Base-by-base conservation (phyloP, 129 eudicot genomes). In the Sambucus nigra region DNA sequence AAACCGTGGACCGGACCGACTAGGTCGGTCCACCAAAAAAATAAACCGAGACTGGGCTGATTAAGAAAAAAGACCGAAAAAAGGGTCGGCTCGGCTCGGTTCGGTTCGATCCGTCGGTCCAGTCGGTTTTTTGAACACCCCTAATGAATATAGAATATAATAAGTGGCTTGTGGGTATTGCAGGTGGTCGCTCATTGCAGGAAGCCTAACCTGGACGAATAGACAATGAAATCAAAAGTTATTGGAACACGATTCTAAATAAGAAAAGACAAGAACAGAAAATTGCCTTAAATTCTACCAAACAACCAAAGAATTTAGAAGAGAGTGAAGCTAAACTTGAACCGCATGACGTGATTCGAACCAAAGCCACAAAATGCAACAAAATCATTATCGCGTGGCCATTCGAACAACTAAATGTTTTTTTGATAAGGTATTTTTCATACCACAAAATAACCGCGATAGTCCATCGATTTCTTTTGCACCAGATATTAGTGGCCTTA, bases 161-260 rank as follows among this genome's bases (percentile, higher is more conserved):
- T n/a, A n/a, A n/a, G n/a, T n/a, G n/a, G n/a, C n/a, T n/a, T n/a
- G n/a, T n/a, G n/a, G n/a, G n/a, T n/a, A 29, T 29, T 40, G 54
- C 28, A 49, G 54, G 29, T 49, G 54, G 54, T 49, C 54, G 6
- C 54, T 49, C 28, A 49, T 49, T 22, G 54, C 54, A 2, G 54
- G 54, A 12, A 49, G 54, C 4, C 29, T 49, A 9, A n/a, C 54
- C 54, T 7, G 54, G 54, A 14, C 46, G 46, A 49, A 49, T 29
- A 22, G 54, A 49, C 15, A 49, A 49, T 23, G 54, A 49, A 49
- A 49, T 49, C 1, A 49, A 49, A 22, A 49, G 22, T 20, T 49
- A 19, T 11, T 49, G 54, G 54, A 49, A 49, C 29, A 49, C 27
- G 28, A 49, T 8, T 7, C 22, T 49, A 15, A 20, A 29, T 29